Base-by-base conservation (phyloP, 768 basidiomycete genomes). In the Galerina sulciceps region DNA sequence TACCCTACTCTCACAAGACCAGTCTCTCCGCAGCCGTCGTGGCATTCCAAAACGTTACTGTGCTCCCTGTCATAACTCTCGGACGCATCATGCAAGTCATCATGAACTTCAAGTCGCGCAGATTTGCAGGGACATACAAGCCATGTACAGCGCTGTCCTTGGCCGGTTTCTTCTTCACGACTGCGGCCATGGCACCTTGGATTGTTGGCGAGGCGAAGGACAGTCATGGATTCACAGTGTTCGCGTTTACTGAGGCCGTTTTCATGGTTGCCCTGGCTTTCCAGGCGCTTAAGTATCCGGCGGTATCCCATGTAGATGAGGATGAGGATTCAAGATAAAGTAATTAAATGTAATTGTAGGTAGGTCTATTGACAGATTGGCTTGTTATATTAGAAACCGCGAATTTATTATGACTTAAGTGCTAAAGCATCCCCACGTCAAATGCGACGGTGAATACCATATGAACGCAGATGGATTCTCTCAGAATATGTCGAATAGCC, bases 61-160 rank as follows among this genome's bases (percentile, higher is more conserved):
- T n/a, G 4, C 13, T 41, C 15, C 37, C 55, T 17, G 46, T 46
- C n/a, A 48, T 56, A 10, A 56, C 9, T 38, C 23, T 47, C 1
- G 55, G 55, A 1, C 37, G 38, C 17, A n/a, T 49, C 10, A 37
- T 56, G 8, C 55, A 56, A 41, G 26, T 49, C 22, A 41, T 49
- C 37, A 6, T 56, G 15, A 56, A 48, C 26, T 38, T 6, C 6
- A 37, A 26, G 15, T 40, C 18, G 18, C 46, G 40, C 20, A 47
- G 46, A 15, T 56, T 56, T 40, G 55, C 55, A 9, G 55, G 55
- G 26, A 40, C 40, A 31, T 56, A 48, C 45, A 38, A 37, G n/a
- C 36, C 40, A 9, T 37, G 46, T 40, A 10, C 55, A 4, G 37
- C 23, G 14, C 17, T 55, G n/a, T 15, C 4, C 17, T 9, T 35